Evolutionary conservation across 495 filamentous ascomycete species (phyloP).

Genomic region (Aspergillus sparsus): DNA sequence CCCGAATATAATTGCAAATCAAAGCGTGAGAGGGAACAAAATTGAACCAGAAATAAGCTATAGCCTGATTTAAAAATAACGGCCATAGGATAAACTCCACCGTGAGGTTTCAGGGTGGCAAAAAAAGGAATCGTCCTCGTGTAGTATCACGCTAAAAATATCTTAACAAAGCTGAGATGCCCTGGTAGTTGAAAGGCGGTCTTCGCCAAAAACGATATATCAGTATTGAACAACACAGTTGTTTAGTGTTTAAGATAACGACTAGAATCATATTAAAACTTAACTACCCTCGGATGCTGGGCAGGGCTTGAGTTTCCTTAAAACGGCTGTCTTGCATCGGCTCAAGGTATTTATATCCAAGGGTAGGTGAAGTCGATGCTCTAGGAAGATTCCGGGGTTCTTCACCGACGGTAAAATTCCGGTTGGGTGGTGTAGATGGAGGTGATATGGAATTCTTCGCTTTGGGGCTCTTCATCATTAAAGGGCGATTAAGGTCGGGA

Average conservation of each 20-base stretch:
- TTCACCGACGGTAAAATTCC: slow-evolving; percentile 22
- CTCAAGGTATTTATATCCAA: slow-evolving; percentile 44
- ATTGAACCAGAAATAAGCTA: background rate
- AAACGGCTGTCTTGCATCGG: slow-evolving; percentile 44
- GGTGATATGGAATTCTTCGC: slow-evolving; percentile 23
- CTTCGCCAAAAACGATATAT: no score
- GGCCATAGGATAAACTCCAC: background rate
- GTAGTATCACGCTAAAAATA: background rate
- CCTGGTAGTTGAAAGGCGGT: background rate
- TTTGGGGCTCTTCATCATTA: slow-evolving; percentile 9
- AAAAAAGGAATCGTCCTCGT: background rate
- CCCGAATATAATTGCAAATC: slow-evolving; percentile 13
- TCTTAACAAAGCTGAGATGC: background rate
- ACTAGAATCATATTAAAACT: slow-evolving; percentile 9
- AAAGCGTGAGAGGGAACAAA: slow-evolving; percentile 3
- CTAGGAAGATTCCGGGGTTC: slow-evolving; percentile 32
- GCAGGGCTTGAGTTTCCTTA: slow-evolving; percentile 46
- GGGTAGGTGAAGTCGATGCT: slow-evolving; percentile 41
- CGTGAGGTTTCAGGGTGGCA: background rate
- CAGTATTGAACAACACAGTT: no score
- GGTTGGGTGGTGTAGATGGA: slow-evolving; percentile 27
- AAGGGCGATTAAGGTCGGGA: slow-evolving; percentile 11
- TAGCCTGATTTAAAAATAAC: slow-evolving; percentile 4
- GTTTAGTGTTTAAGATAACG: background rate
- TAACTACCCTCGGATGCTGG: slow-evolving; percentile 48